Percentiles rank a stretch among this genome's conserved stretches.
Conservation (phyloP, 163 green algal species). For the Picocystis sp. region DNA sequence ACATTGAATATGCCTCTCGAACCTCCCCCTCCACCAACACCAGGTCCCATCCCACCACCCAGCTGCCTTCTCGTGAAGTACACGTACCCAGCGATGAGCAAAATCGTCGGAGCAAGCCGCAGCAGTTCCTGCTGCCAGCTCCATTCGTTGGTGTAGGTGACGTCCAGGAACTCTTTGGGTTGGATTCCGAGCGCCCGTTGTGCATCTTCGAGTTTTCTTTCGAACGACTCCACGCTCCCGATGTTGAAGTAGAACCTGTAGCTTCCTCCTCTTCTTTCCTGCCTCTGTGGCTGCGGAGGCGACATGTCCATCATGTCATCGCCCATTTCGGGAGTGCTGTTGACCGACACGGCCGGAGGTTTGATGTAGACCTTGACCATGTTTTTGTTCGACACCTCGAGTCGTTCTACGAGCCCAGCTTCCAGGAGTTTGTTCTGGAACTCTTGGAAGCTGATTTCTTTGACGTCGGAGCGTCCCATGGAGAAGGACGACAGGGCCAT, state of each 20-base stretch:
- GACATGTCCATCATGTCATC: conserved; percentile 4
- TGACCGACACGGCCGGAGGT: neutral
- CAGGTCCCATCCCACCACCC: conserved; percentile 14
- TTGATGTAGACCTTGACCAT: conserved; percentile 57
- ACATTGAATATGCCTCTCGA: conserved; percentile 75
- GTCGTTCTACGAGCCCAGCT: conserved; percentile 45
- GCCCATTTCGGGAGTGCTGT: neutral
- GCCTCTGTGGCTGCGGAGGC: conserved; percentile 1
- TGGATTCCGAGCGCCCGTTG: conserved; percentile 35
- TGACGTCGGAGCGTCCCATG: conserved; percentile 16
- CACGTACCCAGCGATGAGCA: conserved; percentile 71
- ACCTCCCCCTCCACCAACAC: conserved; percentile 26
- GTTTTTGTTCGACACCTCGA: conserved; percentile 87
- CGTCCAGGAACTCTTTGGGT: conserved; percentile 29
- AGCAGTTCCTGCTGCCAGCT: conserved; percentile 57
- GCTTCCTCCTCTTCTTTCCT: neutral
- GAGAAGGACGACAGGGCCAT: conserved; percentile 3
- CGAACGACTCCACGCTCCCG: conserved; percentile 83
- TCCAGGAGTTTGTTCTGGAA: conserved; percentile 80
- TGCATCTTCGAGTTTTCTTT: conserved; percentile 88
- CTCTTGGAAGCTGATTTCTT: conserved; percentile 78
- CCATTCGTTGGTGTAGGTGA: conserved; percentile 54
- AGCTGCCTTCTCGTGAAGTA: conserved; percentile 60
- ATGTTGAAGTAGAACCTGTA: conserved; percentile 85
- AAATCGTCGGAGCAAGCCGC: conserved; percentile 63